A percentile compares a stretch with the other conserved stretches of the same genome.
phyloP scores from a whole-genome alignment of 352 stramenopile genomes.

The Phytophthora podocarpi region DNA sequence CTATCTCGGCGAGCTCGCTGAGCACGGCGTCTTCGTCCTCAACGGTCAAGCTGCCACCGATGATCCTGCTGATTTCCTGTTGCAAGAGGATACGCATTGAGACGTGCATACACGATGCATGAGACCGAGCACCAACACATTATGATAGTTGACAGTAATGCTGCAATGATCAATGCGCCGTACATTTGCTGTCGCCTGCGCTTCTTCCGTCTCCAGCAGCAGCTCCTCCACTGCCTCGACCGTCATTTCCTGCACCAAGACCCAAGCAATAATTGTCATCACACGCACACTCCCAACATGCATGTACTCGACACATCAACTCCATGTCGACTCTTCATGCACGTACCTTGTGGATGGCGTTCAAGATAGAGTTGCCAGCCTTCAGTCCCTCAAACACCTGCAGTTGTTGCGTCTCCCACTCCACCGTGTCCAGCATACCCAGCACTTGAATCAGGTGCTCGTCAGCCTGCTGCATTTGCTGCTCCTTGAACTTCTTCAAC shows the following conservation, averaged over 20 bases:
- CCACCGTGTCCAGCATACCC: constrained; percentile 86
- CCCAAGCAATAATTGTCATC: not conserved
- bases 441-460: constrained; percentile 88
- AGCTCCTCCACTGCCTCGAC: constrained; percentile 88
- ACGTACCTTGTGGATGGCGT: constrained; percentile 84
- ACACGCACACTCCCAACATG: not conserved
- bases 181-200: constrained; percentile 77
- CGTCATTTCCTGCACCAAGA: constrained; percentile 72
- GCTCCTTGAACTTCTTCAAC: constrained; percentile 91
- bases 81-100: not conserved
- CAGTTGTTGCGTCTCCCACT: constrained; percentile 90
- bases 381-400: constrained; percentile 91
- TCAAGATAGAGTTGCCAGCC: constrained; percentile 85
- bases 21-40: constrained; percentile 89
- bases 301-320: not conserved
- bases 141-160: not conserved
- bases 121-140: not conserved
- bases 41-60: constrained; percentile 74
- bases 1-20: constrained; percentile 84
- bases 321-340: no score
- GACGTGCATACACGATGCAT: constrained; percentile 4
- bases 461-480: constrained; percentile 88
- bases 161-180: constrained; percentile 7
- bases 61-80: constrained; percentile 88
- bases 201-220: constrained; percentile 90